Conservation (phyloP, 495 filamentous ascomycete genomes). For the Tuber indicum region DNA sequence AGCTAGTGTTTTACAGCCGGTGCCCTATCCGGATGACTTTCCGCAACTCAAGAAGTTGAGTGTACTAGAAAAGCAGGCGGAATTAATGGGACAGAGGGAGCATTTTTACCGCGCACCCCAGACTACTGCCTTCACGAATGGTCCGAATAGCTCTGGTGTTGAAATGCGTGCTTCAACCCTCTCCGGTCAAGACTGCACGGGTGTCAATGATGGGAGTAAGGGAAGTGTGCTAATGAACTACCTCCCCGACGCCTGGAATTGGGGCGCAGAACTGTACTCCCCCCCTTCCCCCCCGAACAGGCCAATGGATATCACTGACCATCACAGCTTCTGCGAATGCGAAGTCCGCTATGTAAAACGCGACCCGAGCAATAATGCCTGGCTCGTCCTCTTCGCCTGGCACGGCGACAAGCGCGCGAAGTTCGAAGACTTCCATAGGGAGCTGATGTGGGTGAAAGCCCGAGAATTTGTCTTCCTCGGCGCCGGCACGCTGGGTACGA, state of each 20-base stretch:
- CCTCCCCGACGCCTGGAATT: conserved; percentile 66
- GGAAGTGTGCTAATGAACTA: conserved; percentile 60
- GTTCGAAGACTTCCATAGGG: conserved; percentile 54
- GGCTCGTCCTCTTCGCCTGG: conserved; percentile 61
- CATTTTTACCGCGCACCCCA: conserved; percentile 55
- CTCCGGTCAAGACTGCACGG: conserved; percentile 58
- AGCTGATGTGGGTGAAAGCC: conserved; percentile 65
- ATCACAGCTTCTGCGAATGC: conserved; percentile 56
- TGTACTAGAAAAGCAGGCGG: conserved; percentile 54
- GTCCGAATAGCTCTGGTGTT: conserved; percentile 57
- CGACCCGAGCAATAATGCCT: conserved; percentile 49
- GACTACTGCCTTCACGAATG: conserved; percentile 57
- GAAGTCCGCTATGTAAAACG: conserved; percentile 62
- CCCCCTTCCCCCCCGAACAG: neutral
- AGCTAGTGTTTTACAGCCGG: conserved; percentile 54
- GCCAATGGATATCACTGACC: neutral
- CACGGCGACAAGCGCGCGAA: conserved; percentile 53
- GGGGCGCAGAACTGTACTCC: conserved; percentile 58
- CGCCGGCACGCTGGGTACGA: conserved; percentile 57
- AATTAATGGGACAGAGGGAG: conserved; percentile 47
- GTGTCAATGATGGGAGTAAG: conserved; percentile 63
- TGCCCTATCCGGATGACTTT: conserved; percentile 53
- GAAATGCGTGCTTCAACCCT: conserved; percentile 55
- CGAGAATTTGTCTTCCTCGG: conserved; percentile 56
- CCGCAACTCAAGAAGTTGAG: conserved; percentile 53